A percentile compares a stretch with the other conserved stretches of the same genome.
Conservation (phyloP, 2,329 filamentous ascomycete genomes). For the Aureobasidium melanogenum region DNA sequence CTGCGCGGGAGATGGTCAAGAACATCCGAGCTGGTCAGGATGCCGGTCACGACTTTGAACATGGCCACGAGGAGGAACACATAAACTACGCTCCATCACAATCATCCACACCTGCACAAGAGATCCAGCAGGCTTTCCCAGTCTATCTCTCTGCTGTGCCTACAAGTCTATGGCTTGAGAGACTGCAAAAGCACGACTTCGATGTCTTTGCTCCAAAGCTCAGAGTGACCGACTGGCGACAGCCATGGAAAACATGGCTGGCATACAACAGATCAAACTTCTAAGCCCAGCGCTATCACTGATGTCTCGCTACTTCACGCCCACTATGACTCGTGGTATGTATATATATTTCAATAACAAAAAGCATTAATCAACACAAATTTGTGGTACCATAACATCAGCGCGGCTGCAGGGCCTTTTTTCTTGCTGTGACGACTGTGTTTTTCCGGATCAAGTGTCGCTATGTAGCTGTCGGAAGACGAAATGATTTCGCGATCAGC, state of each 20-base stretch:
- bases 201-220: constrained; percentile 63
- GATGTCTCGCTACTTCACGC: not conserved
- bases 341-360: not conserved
- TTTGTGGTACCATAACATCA: not conserved
- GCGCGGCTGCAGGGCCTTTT: not conserved
- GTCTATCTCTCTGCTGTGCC: constrained; percentile 73
- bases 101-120: constrained; percentile 34
- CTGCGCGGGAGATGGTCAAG: constrained; percentile 81
- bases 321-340: not conserved
- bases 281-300: constrained; percentile 20
- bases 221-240: constrained; percentile 64
- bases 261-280: constrained; percentile 47
- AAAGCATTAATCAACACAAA: not conserved
- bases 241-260: constrained; percentile 71
- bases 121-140: constrained; percentile 62
- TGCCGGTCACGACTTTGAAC: constrained; percentile 81
- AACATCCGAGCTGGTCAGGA: constrained; percentile 65
- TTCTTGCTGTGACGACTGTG: no score
- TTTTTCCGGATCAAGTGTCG: not conserved
- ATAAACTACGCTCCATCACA: constrained; percentile 38
- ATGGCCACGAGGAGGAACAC: constrained; percentile 66
- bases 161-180: constrained; percentile 68
- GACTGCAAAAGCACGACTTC: constrained; percentile 73
- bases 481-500: not conserved
- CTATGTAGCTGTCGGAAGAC: not conserved